Evolutionary conservation across 2,329 filamentous ascomycete species (phyloP), one percentile per base, ranked within the genome.

Genomic region (Parascedosporium putredinis): DNA sequence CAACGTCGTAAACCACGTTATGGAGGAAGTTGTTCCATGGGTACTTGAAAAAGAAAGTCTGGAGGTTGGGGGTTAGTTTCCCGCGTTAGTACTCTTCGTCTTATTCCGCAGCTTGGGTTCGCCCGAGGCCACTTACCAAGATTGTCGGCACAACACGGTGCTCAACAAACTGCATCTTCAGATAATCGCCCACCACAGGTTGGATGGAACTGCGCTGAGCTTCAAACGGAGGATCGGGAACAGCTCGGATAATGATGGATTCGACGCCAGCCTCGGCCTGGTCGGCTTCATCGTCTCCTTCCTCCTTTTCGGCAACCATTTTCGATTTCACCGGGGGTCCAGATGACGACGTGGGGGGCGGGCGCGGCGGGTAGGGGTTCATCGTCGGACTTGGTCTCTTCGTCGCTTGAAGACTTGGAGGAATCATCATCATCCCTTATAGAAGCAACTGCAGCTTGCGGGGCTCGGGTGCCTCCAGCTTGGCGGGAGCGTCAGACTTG

Each of bases 1-100:
- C 88, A 60, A 98, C 90, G 64, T 98, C 93, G 63, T 98, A 98
- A 45, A 98, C 93, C 40, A 98, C 93, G 61, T 98, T 98, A 68
- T 98, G 93, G 42, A 98, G 76, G 62, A 98, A 98, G 65, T 98
- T 98, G 67, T 98, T 98, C 93, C 93, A 98, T 1, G 93, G 91
- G 61, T 97, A 98, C 52, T 85, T 82, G 72, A 98, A 98, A 70
- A 98, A 98, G 72, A 97, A 97, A 51, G 89, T 87, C 88, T 94
- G 9, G 55, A 2, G 5, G 27, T 23, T 40, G 54, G 55, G 52
- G 59, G 54, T 59, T 56, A n/a, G n/a, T n/a, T n/a, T n/a, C n/a
- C n/a, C n/a, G n/a, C n/a, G n/a, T n/a, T n/a, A n/a, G n/a, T n/a
- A n/a, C n/a, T n/a, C n/a, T n/a, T n/a, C n/a, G n/a, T n/a, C n/a